Evolutionary conservation across 2,329 filamentous ascomycete species (phyloP).

Genomic region (Clonostachys chloroleuca): DNA sequence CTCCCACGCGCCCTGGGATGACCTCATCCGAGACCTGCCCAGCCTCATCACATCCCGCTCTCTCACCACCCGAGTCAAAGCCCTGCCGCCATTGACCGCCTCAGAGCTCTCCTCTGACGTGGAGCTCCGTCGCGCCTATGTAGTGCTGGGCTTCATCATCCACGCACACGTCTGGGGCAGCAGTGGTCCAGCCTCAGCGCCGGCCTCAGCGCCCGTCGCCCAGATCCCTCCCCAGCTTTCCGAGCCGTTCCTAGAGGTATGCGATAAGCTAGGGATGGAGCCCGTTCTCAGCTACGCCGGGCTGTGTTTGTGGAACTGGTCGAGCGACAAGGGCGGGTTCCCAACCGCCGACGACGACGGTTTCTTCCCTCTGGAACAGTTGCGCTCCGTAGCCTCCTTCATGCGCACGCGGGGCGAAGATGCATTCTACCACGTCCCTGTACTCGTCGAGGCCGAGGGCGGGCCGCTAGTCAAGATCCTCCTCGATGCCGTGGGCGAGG

Average conservation of each 20-base stretch:
- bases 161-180: slow-evolving; percentile 8
- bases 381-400: slow-evolving; percentile 6
- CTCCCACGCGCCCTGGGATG: slow-evolving; percentile 22
- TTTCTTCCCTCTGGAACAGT: slow-evolving; percentile 4
- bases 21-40: slow-evolving; percentile 2
- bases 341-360: neutral
- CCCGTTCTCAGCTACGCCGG: slow-evolving; percentile 10
- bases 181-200: neutral
- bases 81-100: slow-evolving; percentile 4
- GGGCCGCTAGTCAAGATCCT: slow-evolving; percentile 5
- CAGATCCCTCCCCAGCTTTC: slow-evolving; percentile 8
- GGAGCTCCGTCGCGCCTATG: slow-evolving; percentile 8
- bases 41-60: slow-evolving; percentile 1
- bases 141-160: slow-evolving; percentile 9
- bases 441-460: slow-evolving; percentile 9
- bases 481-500: slow-evolving; percentile 1
- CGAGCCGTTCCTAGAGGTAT: slow-evolving; percentile 10
- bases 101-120: slow-evolving; percentile 2
- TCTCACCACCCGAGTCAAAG: neutral
- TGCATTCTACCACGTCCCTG: slow-evolving; percentile 10
- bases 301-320: slow-evolving; percentile 11
- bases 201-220: slow-evolving; percentile 1
- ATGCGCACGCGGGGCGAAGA: slow-evolving; percentile 7
- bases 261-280: slow-evolving; percentile 6
- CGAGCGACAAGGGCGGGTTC: neutral